A percentile compares a stretch with the other conserved stretches of the same genome.
phyloP scores from a whole-genome alignment of 2,329 filamentous ascomycete genomes.

The Colletotrichum incanum region DNA sequence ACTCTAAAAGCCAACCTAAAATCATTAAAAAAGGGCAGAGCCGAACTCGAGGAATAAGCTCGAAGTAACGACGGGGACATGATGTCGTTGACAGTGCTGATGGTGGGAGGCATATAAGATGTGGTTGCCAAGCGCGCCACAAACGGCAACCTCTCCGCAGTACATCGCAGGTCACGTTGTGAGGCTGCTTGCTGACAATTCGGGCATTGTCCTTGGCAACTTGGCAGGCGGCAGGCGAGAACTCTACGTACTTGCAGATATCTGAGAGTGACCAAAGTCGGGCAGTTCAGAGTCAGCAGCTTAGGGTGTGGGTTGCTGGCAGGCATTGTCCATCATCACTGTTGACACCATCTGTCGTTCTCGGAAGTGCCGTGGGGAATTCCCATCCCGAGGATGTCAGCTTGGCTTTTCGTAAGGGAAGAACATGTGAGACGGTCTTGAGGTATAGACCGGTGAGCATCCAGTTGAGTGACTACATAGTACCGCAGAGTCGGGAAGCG shows the following conservation, averaged over 20 bases:
- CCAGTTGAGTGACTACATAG: neutral
- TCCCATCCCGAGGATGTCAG: neutral
- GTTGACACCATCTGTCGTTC: slow-evolving; percentile 9
- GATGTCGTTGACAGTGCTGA: neutral
- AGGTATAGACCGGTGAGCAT: no score
- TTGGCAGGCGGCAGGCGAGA: slow-evolving; percentile 15
- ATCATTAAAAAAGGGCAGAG: neutral
- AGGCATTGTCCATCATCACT: neutral
- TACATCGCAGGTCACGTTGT: neutral
- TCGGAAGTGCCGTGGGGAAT: slow-evolving; percentile 6
- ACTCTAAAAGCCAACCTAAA: slow-evolving; percentile 29
- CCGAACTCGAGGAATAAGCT: neutral
- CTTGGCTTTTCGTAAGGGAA: neutral
- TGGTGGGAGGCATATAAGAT: neutral
- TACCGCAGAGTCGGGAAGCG: neutral
- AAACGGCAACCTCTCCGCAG: neutral
- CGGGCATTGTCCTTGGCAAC: slow-evolving; percentile 3
- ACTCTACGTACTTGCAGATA: neutral
- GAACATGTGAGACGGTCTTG: neutral
- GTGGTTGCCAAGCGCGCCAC: neutral
- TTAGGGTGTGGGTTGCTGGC: neutral
- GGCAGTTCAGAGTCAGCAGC: slow-evolving; percentile 5
- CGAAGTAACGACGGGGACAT: neutral
- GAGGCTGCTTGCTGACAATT: neutral
- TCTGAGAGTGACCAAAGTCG: neutral